Conservation (phyloP, 805 yeast species). For the Sungouiozyma ichnusensis region DNA sequence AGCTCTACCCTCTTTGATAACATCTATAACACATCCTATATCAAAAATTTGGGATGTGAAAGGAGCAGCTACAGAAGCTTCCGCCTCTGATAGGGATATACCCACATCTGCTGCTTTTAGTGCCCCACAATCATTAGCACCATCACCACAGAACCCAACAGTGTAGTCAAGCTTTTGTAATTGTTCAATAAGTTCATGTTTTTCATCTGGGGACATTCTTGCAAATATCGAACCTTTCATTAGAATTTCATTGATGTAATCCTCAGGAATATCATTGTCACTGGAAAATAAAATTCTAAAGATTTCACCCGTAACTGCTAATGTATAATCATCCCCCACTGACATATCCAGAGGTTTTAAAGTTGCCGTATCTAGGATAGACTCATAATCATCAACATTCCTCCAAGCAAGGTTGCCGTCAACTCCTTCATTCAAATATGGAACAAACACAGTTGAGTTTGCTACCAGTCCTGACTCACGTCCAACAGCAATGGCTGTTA, state of each 20-base stretch:
- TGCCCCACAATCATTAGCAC: conserved; percentile 99
- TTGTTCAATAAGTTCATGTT: conserved; percentile 87
- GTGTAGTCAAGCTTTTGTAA: conserved; percentile 79
- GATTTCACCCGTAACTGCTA: conserved; percentile 90
- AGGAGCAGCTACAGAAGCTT: conserved; percentile 98
- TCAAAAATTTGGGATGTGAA: conserved; percentile 87
- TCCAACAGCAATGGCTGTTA: conserved; percentile 91
- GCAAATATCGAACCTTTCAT: conserved; percentile 76
- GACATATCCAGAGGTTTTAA: conserved; percentile 37
- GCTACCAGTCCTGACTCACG: conserved; percentile 65
- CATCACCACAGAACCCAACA: conserved; percentile 97
- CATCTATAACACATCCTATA: conserved; percentile 84
- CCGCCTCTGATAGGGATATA: conserved; percentile 90
- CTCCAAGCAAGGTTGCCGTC: conserved; percentile 44
- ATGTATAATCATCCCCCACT: conserved; percentile 37
- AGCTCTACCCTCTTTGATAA: conserved; percentile 89
- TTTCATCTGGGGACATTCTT: conserved; percentile 98
- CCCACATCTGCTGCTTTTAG: conserved; percentile 97
- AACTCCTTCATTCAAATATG: conserved; percentile 37
- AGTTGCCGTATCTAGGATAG: conserved; percentile 53
- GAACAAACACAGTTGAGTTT: conserved; percentile 47
- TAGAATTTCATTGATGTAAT: conserved; percentile 46
- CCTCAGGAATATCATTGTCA: conserved; percentile 25
- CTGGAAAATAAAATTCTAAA: conserved; percentile 62
- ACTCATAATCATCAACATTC: conserved; percentile 49